Evolutionary conservation across 2,329 filamentous ascomycete species (phyloP).

Genomic region (Pseudocercospora fijiensis): DNA sequence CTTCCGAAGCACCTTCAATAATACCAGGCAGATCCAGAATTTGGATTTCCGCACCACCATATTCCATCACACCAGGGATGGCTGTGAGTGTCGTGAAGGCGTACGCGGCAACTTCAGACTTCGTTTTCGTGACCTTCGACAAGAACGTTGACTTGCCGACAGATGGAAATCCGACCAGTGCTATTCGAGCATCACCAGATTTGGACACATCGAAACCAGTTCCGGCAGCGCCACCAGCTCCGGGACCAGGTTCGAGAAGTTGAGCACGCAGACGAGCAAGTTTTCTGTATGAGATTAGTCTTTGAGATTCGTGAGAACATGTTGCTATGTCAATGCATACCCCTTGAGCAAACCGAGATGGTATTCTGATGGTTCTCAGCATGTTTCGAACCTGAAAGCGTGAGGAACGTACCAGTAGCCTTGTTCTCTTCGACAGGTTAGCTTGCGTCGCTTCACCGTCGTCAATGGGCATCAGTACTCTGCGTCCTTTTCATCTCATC

Average conservation of each 20-base stretch:
- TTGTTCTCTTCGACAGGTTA: conserved; percentile 76
- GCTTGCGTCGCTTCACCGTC: conserved; percentile 22
- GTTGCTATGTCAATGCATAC: conserved; percentile 51
- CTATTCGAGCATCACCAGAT: conserved; percentile 92
- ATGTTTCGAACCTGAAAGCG: conserved; percentile 7
- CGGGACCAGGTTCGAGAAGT: conserved; percentile 82
- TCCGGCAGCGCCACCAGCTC: conserved; percentile 73
- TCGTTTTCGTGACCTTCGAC: conserved; percentile 98
- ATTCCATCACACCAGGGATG: conserved; percentile 95
- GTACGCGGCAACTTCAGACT: conserved; percentile 92
- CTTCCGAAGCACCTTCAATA: conserved; percentile 93
- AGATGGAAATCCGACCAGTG: conserved; percentile 96
- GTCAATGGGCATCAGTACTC: conserved; percentile 61
- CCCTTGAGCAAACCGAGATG: conserved; percentile 97
- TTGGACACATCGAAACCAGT: conserved; percentile 88
- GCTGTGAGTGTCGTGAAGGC: conserved; percentile 97
- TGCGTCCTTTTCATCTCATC: conserved; percentile 99
- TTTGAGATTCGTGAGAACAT: not conserved
- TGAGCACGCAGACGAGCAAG: conserved; percentile 92
- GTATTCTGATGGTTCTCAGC: conserved; percentile 69
- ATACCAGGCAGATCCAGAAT: conserved; percentile 97
- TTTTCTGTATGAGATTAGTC: conserved; percentile 62
- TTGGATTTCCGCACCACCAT: conserved; percentile 96
- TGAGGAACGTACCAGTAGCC: conserved; percentile 74
- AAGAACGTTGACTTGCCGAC: conserved; percentile 98